Percentiles rank a stretch among this genome's conserved stretches.
phyloP scores from a whole-genome alignment of 805 yeast species.

The Candida oleophila region DNA sequence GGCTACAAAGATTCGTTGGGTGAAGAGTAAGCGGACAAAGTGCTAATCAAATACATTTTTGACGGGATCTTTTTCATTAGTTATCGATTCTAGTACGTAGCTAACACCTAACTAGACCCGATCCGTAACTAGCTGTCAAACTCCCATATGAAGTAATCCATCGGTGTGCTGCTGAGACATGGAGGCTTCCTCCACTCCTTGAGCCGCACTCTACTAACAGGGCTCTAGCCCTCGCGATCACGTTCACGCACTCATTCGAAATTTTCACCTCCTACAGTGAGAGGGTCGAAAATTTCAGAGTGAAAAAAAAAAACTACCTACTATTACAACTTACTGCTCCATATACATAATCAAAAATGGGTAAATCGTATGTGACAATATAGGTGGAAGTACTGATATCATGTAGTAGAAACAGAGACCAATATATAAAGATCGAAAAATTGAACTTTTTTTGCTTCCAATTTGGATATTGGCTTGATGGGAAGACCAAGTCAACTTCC shows the following conservation, averaged over 20 bases:
- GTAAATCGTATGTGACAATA: constrained; percentile 8
- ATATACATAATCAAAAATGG: constrained; percentile 7
- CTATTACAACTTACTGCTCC: not conserved
- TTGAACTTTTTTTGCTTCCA: not conserved
- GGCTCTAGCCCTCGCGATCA: not conserved
- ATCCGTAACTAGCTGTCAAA: no score
- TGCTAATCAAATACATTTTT: no score
- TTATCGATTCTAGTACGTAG: no score
- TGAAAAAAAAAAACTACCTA: constrained; percentile 15
- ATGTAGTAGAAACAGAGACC: not conserved
- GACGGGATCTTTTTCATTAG: no score
- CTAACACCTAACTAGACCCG: no score
- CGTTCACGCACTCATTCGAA: not conserved
- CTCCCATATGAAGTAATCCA: no score
- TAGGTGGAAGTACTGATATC: not conserved
- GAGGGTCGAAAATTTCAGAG: not conserved
- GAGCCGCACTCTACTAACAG: not conserved
- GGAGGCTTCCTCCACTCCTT: not conserved
- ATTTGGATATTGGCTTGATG: no score
- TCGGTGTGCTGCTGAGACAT: no score
- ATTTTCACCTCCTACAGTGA: not conserved
- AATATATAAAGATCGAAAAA: not conserved
- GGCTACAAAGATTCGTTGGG: no score
- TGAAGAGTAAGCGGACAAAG: no score
- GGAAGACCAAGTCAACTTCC: no score